Base-by-base conservation (phyloP, 352 stramenopile species). In the Globisporangium cystogenes region DNA sequence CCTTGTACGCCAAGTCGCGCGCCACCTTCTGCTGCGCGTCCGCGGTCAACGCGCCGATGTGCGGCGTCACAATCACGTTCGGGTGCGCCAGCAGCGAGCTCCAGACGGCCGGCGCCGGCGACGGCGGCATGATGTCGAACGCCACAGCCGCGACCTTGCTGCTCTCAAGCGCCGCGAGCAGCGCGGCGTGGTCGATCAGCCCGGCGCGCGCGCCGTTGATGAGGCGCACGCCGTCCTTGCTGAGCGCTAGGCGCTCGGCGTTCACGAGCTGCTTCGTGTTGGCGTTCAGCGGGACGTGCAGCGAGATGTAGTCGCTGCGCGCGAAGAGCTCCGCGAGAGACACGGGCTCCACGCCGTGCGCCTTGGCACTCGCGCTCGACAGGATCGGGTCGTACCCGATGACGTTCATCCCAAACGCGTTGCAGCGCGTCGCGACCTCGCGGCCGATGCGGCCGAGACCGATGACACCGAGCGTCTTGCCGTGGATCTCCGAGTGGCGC, bases 271-370 rank as follows among this genome's bases (percentile, higher is more conserved):
- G 72, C 54, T 88, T 86, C 35, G 96, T 95, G 49, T 95, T 91
- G 53, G 96, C 90, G 65, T 97, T 98, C 55, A 98, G 94, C 18
- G 96, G 96, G 52, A 98, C 94, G 67, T 99, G 97, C 21, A 99
- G 78, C 44, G 86, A 95, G 70, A 98, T 96, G 75, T 97, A 98
- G 81, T 99, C 96, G 47, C 87, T 96, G 47, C 86, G 76, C 18
- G 76, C 75, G 36, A 97, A 96, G 48, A 97, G 80, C 57, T 96
- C 85, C 20, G 79, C 55, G 15, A 97, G 68, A 18, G 77, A 58
- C 14, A 97, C 85, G 20, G 87, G 84, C 55, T 96, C 88, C 46
- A 97, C 75, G 42, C 82, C 87, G 47, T 87, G 62, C 7, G 68
- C 52, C 53, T 85, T 82, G 50, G 90, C 83, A 39, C 86, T 93